A percentile compares a stretch with the other conserved stretches of the same genome.
phyloP scores from a whole-genome alignment of 306 rosid species.

The Glycine tomentella region DNA sequence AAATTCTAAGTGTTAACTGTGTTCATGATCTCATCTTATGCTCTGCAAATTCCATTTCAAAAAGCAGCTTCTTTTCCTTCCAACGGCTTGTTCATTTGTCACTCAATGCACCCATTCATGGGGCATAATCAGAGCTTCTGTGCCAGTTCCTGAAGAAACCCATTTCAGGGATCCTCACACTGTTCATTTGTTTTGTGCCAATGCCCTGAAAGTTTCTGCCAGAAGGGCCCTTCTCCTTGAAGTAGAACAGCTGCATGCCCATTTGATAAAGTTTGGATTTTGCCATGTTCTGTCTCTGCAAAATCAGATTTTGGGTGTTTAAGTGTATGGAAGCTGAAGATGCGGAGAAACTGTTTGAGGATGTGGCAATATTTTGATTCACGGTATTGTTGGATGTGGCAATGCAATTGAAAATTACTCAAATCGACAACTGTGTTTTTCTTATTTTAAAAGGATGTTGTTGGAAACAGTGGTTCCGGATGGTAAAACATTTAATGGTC shows the following conservation, averaged over 20 bases:
- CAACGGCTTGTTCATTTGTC: slow-evolving; percentile 25
- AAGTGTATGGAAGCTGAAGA: slow-evolving; percentile 53
- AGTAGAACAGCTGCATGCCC: slow-evolving; percentile 72
- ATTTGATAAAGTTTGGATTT: slow-evolving; percentile 62
- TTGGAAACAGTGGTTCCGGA: slow-evolving; percentile 62
- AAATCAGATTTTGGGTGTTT: slow-evolving; percentile 61
- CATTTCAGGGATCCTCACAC: slow-evolving; percentile 47
- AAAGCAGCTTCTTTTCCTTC: slow-evolving; percentile 51
- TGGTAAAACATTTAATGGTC: slow-evolving; percentile 59
- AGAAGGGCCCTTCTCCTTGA: slow-evolving; percentile 56
- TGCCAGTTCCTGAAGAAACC: slow-evolving; percentile 49
- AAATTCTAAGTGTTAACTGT: not conserved
- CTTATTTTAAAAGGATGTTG: slow-evolving; percentile 69
- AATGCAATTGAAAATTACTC: slow-evolving; percentile 23
- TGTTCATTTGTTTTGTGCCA: slow-evolving; percentile 53
- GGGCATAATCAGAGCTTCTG: slow-evolving; percentile 43
- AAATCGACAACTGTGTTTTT: slow-evolving; percentile 45
- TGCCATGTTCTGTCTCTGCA: slow-evolving; percentile 57
- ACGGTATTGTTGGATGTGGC: slow-evolving; percentile 53
- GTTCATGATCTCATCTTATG: slow-evolving; percentile 34
- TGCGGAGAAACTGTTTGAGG: slow-evolving; percentile 69
- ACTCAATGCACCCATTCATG: slow-evolving; percentile 40
- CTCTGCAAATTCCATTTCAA: slow-evolving; percentile 47
- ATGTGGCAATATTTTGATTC: slow-evolving; percentile 70
- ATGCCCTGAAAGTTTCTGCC: slow-evolving; percentile 67